A percentile compares a stretch with the other conserved stretches of the same genome.
Evolutionary conservation across 2,329 filamentous ascomycete species (phyloP).

Genomic region (Gyromitra esculenta): DNA sequence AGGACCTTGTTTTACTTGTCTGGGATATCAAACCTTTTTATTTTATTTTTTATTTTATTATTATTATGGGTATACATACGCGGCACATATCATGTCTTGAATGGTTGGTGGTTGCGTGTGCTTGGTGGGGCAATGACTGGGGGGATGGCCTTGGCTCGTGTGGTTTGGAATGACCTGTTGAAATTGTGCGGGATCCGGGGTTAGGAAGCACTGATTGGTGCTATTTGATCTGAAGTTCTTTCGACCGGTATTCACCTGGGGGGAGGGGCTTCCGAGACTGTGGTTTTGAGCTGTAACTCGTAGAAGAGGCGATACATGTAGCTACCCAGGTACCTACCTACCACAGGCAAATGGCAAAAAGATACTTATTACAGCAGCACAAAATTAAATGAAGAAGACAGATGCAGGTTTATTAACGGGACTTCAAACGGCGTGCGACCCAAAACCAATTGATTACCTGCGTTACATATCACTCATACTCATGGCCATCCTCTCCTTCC

Average conservation of each 20-base stretch:
- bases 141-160: conserved; percentile 28
- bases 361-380: not conserved
- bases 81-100: conserved; percentile 18
- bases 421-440: not conserved
- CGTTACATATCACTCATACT: conserved; percentile 12
- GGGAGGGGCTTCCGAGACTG: not conserved
- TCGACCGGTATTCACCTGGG: not conserved
- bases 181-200: conserved; percentile 10
- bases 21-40: not conserved
- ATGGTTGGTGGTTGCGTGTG: conserved; percentile 31
- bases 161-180: conserved; percentile 5
- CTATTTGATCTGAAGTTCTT: not conserved
- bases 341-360: not conserved
- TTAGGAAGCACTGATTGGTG: conserved; percentile 22
- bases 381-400: not conserved
- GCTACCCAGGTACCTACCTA: not conserved
- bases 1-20: not conserved
- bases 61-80: conserved; percentile 14
- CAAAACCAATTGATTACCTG: conserved; percentile 8
- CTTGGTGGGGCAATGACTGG: not conserved
- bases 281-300: not conserved
- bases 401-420: not conserved
- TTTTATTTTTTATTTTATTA: not conserved
- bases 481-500: not conserved
- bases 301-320: not conserved